Evolutionary conservation across 1,139 yeast genomes (phyloP).

Genomic region (Scheffersomyces insectosa): DNA sequence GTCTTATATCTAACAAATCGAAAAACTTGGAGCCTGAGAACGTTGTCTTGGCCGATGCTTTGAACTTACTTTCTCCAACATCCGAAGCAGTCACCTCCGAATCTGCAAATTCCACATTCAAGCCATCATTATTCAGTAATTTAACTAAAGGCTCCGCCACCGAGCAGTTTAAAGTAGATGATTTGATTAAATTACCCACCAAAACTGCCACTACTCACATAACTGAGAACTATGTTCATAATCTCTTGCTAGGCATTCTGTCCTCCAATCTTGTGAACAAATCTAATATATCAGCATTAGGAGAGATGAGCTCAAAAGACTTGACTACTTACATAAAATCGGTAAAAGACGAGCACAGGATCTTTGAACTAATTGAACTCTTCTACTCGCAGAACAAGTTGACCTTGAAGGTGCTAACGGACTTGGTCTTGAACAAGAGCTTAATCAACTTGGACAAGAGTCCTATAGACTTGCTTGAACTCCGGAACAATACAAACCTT

Average conservation of each 20-base stretch:
- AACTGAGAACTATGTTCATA: slow-evolving; percentile 17
- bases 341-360: slow-evolving; percentile 21
- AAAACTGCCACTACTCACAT: slow-evolving; percentile 6
- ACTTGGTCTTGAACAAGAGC: slow-evolving; percentile 29
- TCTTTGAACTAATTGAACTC: slow-evolving; percentile 29
- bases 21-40: slow-evolving; percentile 17
- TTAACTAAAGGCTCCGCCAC: slow-evolving; percentile 33
- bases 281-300: slow-evolving; percentile 9
- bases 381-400: slow-evolving; percentile 30
- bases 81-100: slow-evolving; percentile 6
- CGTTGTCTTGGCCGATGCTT: slow-evolving; percentile 37
- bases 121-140: slow-evolving; percentile 38
- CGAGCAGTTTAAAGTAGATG: slow-evolving; percentile 26
- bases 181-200: slow-evolving; percentile 11
- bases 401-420: slow-evolving; percentile 24
- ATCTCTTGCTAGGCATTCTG: slow-evolving; percentile 21
- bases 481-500: slow-evolving; percentile 6
- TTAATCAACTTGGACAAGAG: slow-evolving; percentile 22
- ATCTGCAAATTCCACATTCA: slow-evolving; percentile 15
- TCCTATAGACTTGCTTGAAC: slow-evolving; percentile 18
- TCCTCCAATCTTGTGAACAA: slow-evolving; percentile 13
- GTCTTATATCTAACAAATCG: slow-evolving; percentile 10
- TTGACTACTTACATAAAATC: slow-evolving; percentile 22
- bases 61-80: slow-evolving; percentile 36
- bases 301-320: slow-evolving; percentile 20